Percentiles rank a stretch among this genome's conserved stretches.
These are phyloP conservation scores for Saccharum spontaneum DNA, from an alignment of 176 grass and related monocot genomes.

Conservation along the genomic window DNA sequence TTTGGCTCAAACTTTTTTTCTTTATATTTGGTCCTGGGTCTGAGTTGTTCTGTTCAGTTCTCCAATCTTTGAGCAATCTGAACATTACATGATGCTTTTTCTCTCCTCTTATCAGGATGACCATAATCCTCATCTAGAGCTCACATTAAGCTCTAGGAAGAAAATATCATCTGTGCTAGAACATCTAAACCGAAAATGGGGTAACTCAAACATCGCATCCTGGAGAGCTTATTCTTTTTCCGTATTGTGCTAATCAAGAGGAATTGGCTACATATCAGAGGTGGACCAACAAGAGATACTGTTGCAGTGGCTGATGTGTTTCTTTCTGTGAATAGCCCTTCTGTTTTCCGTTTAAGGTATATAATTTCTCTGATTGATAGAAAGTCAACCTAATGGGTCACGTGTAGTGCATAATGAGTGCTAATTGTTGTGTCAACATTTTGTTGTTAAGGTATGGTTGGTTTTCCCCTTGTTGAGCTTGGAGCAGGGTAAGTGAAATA, in stretches of 20 bases:
- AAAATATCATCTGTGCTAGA: constrained; percentile 97
- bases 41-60: constrained; percentile 33
- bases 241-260: constrained; percentile 76
- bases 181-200: constrained; percentile 95
- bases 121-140: constrained; percentile 94
- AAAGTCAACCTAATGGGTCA: constrained; percentile 12
- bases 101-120: constrained; percentile 67
- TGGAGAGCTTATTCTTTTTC: constrained; percentile 86
- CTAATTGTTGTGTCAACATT: constrained; percentile 30
- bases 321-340: constrained; percentile 74
- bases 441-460: constrained; percentile 81
- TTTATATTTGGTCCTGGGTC: constrained; percentile 1
- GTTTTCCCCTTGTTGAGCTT: constrained; percentile 72
- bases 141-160: constrained; percentile 92
- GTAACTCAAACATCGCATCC: constrained; percentile 69
- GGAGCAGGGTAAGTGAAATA: constrained; percentile 52
- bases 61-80: constrained; percentile 27
- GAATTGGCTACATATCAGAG: constrained; percentile 73
- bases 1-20: constrained; percentile 9
- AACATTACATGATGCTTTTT: constrained; percentile 23
- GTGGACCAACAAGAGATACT: constrained; percentile 79
- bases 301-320: constrained; percentile 71
- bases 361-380: constrained; percentile 19
- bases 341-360: constrained; percentile 94
- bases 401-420: neutral